Percentiles rank a stretch among this genome's conserved stretches.
phyloP scores from a whole-genome alignment of 345 rosid species.

The Citrus cavaleriei region DNA sequence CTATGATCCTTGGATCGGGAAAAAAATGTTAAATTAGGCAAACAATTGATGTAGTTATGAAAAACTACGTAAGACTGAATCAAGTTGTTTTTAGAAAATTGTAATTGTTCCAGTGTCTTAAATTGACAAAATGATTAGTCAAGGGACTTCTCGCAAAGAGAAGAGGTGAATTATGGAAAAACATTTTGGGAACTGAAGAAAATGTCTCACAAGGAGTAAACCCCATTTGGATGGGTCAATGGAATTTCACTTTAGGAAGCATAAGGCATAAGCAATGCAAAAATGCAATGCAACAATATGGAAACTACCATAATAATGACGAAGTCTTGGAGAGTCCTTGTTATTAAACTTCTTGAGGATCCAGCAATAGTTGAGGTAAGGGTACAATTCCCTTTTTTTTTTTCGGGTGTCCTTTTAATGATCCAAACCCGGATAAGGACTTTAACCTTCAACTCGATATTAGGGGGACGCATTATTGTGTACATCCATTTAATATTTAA shows the following conservation, averaged over 20 bases:
- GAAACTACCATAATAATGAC: neutral
- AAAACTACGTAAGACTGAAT: no score
- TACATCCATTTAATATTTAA: neutral
- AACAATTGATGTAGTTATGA: no score
- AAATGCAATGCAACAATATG: neutral
- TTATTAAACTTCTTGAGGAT: neutral
- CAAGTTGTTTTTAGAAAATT: no score
- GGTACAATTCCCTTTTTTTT: no score
- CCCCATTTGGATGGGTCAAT: neutral
- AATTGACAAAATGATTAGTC: neutral
- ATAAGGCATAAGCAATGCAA: neutral
- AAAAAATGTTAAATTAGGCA: no score
- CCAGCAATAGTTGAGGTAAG: neutral
- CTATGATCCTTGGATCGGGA: no score
- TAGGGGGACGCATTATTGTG: neutral
- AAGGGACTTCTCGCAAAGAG: neutral
- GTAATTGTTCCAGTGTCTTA: no score
- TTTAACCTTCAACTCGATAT: neutral
- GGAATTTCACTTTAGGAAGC: neutral
- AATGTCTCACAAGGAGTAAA: neutral
- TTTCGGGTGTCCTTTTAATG: no score
- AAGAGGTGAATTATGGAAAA: neutral
- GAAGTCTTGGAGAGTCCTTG: neutral
- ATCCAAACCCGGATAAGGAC: no score
- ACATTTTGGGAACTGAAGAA: neutral